phyloP scores from a whole-genome alignment of 192 early-diverging fungal species.

The Funneliformis mosseae region DNA sequence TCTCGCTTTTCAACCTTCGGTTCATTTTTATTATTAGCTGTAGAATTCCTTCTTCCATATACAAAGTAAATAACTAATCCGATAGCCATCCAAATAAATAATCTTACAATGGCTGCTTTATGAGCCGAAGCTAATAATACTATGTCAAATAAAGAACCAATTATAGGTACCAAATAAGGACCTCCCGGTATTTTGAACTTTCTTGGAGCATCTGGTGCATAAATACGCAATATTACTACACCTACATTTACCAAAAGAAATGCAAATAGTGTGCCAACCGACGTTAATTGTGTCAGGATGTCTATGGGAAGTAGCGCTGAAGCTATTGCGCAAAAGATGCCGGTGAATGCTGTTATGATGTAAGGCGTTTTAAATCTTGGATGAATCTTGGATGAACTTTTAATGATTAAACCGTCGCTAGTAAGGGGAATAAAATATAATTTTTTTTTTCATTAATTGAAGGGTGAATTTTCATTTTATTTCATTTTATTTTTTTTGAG shows the following conservation, averaged over 20 bases:
- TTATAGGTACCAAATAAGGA: slow-evolving; percentile 64
- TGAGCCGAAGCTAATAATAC: slow-evolving; percentile 69
- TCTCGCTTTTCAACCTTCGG: too few relatives aligned
- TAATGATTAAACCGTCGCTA: slow-evolving; percentile 74
- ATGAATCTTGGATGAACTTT: slow-evolving; percentile 73
- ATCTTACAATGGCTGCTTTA: slow-evolving; percentile 65
- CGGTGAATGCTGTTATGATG: slow-evolving; percentile 67
- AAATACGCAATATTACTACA: slow-evolving; percentile 74
- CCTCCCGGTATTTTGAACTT: slow-evolving; percentile 76
- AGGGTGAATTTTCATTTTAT: neutral
- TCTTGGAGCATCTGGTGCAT: slow-evolving; percentile 66
- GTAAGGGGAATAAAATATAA: neutral
- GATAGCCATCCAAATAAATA: slow-evolving; percentile 77
- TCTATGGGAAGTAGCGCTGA: slow-evolving; percentile 80
- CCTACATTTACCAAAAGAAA: slow-evolving; percentile 84
- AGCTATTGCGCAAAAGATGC: slow-evolving; percentile 64
- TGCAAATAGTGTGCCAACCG: slow-evolving; percentile 81
- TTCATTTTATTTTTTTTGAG: too few relatives aligned
- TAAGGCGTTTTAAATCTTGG: slow-evolving; percentile 75
- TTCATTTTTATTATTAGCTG: neutral
- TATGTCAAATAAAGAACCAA: slow-evolving; percentile 61
- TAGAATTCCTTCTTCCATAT: slow-evolving; percentile 49
- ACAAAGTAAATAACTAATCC: slow-evolving; percentile 76
- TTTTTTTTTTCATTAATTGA: neutral
- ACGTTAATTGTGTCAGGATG: slow-evolving; percentile 82